Base-by-base conservation (phyloP, 2,329 filamentous ascomycete species). In the Microdochium bolleyi region DNA sequence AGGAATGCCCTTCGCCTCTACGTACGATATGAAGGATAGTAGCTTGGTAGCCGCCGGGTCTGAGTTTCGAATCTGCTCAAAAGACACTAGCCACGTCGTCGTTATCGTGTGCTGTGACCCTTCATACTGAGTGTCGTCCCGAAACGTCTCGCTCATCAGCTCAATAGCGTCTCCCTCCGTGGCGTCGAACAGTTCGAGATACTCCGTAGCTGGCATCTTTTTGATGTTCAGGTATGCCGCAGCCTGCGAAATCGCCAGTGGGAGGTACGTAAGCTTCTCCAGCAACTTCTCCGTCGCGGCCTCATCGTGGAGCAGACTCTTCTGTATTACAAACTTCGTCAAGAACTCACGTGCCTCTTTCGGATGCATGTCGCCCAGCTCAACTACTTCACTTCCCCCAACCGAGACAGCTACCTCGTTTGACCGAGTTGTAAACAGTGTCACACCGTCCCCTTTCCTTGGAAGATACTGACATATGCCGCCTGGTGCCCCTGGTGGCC, bases 1-100 rank as follows among this genome's bases (percentile, higher is more conserved):
- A 2, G 72, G 67, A 49, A 75, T 72, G 0, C 64, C 64, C 53
- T 69, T 69, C 0, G 67, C 63, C 53, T 73, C 67, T 48, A 77
- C 67, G 22, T 60, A 70, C 1, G 68, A 68, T 14, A 72, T 64
- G 50, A 73, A 70, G 0, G 61, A 65, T 0, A 78, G 61, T 34
- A 72, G 53, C 0, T 66, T 52, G 38, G 66, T 67, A 1, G 72
- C 73, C 3, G 57, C 34, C 2, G 50, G 5, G 49, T 71, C 56
- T 1, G 27, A 53, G 25, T 57, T 52, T n/a, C 55, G 57, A 27
- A 74, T 70, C 24, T 69, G 62, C 11, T 71, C 58, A 34, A 76
- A 72, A 0, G 73, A 73, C 19, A 75, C 61, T 1, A 71, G 56
- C 61, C 66, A 72, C 1, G 73, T 72, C 0, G 63, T 64, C 4